These are phyloP conservation scores for Entrophospora sp. DNA, from an alignment of 192 early-diverging fungal species.

Conservation along the genomic window DNA sequence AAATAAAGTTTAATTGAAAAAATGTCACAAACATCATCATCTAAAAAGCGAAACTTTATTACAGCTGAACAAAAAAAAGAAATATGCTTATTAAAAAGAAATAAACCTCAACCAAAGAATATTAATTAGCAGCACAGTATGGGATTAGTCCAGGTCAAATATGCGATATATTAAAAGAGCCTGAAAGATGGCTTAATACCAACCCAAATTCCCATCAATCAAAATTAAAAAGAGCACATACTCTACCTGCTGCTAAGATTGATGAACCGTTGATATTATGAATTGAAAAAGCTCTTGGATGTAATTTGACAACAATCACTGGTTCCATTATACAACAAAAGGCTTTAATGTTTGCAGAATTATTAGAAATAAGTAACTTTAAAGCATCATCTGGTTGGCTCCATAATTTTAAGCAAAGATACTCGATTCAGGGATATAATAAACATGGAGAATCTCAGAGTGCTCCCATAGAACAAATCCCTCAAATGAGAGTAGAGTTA, in stretches of 20 bases:
- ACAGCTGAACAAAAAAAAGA: not conserved
- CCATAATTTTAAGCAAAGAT: not conserved
- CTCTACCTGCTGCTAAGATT: not conserved
- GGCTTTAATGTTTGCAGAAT: not conserved
- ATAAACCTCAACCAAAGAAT: not conserved
- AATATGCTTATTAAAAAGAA: not conserved
- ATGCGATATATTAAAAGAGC: not conserved
- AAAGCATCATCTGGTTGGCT: not conserved
- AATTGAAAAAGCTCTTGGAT: not conserved
- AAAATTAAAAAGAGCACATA: not conserved
- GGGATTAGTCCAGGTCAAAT: not conserved
- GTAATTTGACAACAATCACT: not conserved
- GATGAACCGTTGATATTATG: not conserved
- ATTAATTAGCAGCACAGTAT: not conserved
- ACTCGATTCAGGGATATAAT: not conserved
- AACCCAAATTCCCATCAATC: not conserved
- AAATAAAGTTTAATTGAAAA: too few relatives aligned
- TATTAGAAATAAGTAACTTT: not conserved
- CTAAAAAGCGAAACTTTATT: too few relatives aligned
- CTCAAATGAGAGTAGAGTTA: not conserved
- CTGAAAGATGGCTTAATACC: not conserved
- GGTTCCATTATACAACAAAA: not conserved
- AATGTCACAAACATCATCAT: too few relatives aligned
- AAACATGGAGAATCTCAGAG: not conserved
- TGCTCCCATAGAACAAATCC: not conserved